Evolutionary conservation across 1,284 basidiomycete species (phyloP), one percentile per base, ranked within the genome.

Genomic region (Gastroboletus turbinatus): DNA sequence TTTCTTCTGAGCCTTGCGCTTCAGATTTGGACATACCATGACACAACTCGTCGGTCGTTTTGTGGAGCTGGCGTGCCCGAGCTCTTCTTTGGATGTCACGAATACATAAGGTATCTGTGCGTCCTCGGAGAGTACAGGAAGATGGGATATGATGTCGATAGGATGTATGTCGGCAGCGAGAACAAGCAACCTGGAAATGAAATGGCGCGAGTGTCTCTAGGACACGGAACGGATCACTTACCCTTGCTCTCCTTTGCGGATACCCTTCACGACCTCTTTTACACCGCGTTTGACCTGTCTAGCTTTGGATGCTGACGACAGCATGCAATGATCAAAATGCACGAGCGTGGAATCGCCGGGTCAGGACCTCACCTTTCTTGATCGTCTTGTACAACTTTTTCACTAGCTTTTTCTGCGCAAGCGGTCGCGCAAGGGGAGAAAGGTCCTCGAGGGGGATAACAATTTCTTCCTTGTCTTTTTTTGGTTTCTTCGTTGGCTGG

Each of bases 11-110:
- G 73, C 69, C 61, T 86, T 89, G 66, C 83, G 83, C 71, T 93
- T 93, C 65, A 85, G 79, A 67, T 85, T 79, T 1, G 89, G 90
- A 73, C 87, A 92, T 56, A 99, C 82, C 87, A 99, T 94, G 14
- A 99, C 95, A 74, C 95, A 98, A 66, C 93, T 96, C 45, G 97
- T 99, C 40, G 97, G 96, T 65, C 97, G 87, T 78, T 99, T 99
- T 48, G 97, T 99, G 51, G 93, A 90, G 68, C 94, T 95, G 16
- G 96, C 94, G 61, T 90, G 88, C 2, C 97, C 97, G 25, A 99
- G 86, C 67, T 98, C 96, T 75, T 97, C 94, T 73, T 95, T 96
- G 13, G 90, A 92, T 1, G 86, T 70, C 19, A 94, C 88, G 69
- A 91, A 91, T 42, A 96, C 83, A 73, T 98, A 99, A 17, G 96